Percentiles rank a stretch among this genome's conserved stretches.
These are phyloP conservation scores for Monascus ruber DNA, from an alignment of 2,329 filamentous ascomycete genomes.

Conservation along the genomic window DNA sequence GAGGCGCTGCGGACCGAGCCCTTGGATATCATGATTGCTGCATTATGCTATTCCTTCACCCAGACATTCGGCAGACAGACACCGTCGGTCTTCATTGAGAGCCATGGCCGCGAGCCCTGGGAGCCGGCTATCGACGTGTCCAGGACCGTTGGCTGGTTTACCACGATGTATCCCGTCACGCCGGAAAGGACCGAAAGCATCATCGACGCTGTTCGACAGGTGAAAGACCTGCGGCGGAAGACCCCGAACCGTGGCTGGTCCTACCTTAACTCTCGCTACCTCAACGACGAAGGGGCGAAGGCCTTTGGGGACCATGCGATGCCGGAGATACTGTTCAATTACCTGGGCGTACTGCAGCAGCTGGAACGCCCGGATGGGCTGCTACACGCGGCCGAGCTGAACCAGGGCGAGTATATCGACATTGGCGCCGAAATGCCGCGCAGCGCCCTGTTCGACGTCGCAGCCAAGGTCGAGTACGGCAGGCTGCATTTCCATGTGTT, in stretches of 20 bases:
- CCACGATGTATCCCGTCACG: constrained; percentile 6
- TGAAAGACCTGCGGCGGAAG: constrained; percentile 1
- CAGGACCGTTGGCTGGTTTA: constrained; percentile 15
- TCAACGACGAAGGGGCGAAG: not conserved
- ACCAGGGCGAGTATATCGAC: not conserved
- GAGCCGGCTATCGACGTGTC: constrained; percentile 9
- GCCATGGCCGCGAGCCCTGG: constrained; percentile 13
- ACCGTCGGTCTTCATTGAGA: constrained; percentile 12
- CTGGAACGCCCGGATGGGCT: not conserved
- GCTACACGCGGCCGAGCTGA: not conserved
- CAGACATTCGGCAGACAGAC: constrained; percentile 6
- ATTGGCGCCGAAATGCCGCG: not conserved
- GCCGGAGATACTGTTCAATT: constrained; percentile 6
- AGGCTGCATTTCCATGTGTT: not conserved
- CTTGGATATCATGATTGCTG: constrained; percentile 11
- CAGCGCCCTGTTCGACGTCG: not conserved
- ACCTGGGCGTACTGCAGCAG: constrained; percentile 3
- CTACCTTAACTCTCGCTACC: constrained; percentile 5
- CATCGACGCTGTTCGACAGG: not conserved
- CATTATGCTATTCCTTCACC: constrained; percentile 9
- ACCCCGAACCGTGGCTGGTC: constrained; percentile 3
- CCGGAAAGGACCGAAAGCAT: not conserved
- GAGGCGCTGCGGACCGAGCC: constrained; percentile 7
- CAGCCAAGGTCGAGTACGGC: not conserved
- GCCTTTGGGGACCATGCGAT: not conserved